Base-by-base conservation (phyloP, 192 early-diverging fungal genomes). In the Rhizoclosmatium sp. region DNA sequence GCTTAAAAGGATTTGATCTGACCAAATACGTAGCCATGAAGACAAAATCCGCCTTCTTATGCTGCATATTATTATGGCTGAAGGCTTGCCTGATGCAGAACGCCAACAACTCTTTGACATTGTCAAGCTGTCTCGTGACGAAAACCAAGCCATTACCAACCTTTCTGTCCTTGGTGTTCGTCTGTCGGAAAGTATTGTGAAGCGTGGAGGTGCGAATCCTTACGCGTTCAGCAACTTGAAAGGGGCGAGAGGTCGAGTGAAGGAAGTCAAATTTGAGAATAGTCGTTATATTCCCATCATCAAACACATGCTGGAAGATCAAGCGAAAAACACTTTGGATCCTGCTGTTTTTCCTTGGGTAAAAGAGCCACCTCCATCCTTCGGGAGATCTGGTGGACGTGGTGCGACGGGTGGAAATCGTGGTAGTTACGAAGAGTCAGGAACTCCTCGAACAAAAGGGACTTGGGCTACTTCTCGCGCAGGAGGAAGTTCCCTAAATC, bases 111-210 rank as follows among this genome's bases (percentile, higher is more conserved):
- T 96, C 39, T 75, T 93, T 47, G 87, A 88, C 2, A 82, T 84
- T 65, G 93, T 93, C 40, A 85, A 88, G 46, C 84, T 96, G 16
- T 82, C 83, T 16, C 78, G 87, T 10, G 88, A 91, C 31, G 91
- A 94, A 60, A 83, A 86, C 19, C 93, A 95, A 41, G 94, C 94
- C 2, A 87, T 96, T 44, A 90, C 88, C 48, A 96, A 96, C 80
- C 78, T 95, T 16, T 72, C 80, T 39, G 79, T 91, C 31, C 80
- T 96, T n/a, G 93, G 93, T 9, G 87, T 94, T 2, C 83, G 91
- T 58, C 82, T 93, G 2, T 88, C 86, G 78, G 81, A 91, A 47
- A 79, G 88, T 82, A 64, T 87, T 75, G 80, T 83, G 68, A 81
- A 84, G 82, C 67, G 72, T 23, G 59, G 67, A 46, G 23, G 21